phyloP scores from a whole-genome alignment of 202 grass and related monocot genomes.

The Zoysia matrella region DNA sequence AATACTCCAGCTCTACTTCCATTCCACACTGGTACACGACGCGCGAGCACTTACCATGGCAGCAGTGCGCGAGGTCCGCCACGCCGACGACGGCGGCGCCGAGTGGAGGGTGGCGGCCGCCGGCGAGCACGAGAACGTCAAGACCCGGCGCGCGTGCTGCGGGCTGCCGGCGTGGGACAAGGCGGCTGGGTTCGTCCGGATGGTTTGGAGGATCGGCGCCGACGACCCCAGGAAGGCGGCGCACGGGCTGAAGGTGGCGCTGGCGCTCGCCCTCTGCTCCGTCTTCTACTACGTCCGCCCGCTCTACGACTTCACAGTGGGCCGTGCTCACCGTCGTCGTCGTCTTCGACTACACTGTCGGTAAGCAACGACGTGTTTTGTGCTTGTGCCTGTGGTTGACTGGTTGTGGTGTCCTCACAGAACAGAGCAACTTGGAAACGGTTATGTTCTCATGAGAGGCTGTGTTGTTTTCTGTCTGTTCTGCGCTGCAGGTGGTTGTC shows the following conservation, averaged over 20 bases:
- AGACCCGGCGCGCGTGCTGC: not conserved
- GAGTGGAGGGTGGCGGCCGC: conserved; percentile 36
- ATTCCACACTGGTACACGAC: too few species aligned
- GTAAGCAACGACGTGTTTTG: conserved; percentile 36
- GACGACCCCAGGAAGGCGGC: conserved; percentile 76
- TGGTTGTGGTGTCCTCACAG: too few species aligned
- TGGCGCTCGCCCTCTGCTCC: conserved; percentile 72
- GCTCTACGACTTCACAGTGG: conserved; percentile 81
- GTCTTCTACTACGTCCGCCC: conserved; percentile 84
- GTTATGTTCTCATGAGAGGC: too few species aligned
- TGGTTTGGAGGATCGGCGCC: conserved; percentile 61
- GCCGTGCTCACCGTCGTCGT: conserved; percentile 90
- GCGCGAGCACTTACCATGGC: conserved; percentile 13
- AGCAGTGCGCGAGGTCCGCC: not conserved
- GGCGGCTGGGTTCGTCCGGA: conserved; percentile 46
- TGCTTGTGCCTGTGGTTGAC: too few species aligned
- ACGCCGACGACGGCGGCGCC: not conserved
- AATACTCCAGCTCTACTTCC: too few species aligned
- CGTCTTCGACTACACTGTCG: conserved; percentile 84
- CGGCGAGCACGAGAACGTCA: not conserved
- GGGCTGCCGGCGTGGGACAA: not conserved
- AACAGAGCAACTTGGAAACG: too few species aligned
- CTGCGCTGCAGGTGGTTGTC: too few species aligned
- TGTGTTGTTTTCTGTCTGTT: too few species aligned
- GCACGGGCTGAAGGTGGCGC: conserved; percentile 75